Evolutionary conservation across 2,329 filamentous ascomycete genomes (phyloP).

Genomic region (Nothopassalora personata): DNA sequence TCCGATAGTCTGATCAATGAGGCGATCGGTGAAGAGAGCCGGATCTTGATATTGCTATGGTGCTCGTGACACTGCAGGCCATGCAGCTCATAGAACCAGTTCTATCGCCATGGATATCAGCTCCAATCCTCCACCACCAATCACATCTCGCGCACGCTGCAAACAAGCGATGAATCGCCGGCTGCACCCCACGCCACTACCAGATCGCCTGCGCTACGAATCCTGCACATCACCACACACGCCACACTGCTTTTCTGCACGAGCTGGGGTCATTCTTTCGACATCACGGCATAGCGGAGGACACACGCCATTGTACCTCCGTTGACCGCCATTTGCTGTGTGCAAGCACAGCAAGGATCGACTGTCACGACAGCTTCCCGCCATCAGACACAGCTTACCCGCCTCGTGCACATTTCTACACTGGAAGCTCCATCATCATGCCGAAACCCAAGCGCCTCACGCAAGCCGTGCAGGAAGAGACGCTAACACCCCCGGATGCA

Average conservation of each 20-base stretch:
- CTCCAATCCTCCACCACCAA: not conserved
- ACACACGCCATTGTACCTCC: not conserved
- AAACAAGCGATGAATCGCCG: not conserved
- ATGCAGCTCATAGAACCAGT: too few species aligned
- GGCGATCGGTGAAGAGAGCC: not conserved
- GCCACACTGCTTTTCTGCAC: not conserved
- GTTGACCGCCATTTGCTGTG: slow-evolving; percentile 1
- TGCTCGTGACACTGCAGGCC: not conserved
- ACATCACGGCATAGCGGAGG: not conserved
- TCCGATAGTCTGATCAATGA: not conserved
- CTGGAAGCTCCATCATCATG: slow-evolving; percentile 44
- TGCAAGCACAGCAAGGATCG: not conserved
- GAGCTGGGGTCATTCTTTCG: not conserved
- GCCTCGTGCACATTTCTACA: not conserved
- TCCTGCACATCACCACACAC: not conserved
- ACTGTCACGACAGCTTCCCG: not conserved
- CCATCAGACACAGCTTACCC: not conserved
- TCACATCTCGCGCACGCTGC: not conserved
- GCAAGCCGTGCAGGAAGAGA: slow-evolving; percentile 70
- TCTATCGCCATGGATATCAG: not conserved
- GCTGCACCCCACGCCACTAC: not conserved
- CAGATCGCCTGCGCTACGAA: not conserved
- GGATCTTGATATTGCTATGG: not conserved
- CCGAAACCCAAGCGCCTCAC: slow-evolving; percentile 70
- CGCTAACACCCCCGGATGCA: slow-evolving; percentile 53